Conservation (phyloP, 305 asterid genomes). For the Fraxinus xanthoxyloides region DNA sequence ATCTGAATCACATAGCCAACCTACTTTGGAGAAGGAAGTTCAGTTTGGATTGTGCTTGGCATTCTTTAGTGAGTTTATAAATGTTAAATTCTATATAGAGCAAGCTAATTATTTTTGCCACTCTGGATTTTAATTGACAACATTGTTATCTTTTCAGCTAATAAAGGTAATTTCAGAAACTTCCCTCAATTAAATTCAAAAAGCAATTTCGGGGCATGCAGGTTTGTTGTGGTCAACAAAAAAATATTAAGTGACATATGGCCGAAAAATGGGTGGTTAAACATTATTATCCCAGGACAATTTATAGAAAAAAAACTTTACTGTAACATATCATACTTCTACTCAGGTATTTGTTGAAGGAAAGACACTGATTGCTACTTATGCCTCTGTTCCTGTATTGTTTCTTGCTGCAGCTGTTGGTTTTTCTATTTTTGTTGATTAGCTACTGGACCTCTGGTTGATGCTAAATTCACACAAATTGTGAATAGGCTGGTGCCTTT, state of each 20-base stretch:
- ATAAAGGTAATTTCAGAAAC: not conserved
- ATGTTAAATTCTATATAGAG: not conserved
- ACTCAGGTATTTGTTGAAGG: not conserved
- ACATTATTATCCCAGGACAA: not conserved
- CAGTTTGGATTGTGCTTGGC: not conserved
- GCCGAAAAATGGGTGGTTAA: not conserved
- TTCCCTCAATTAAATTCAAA: not conserved
- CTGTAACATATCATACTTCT: not conserved
- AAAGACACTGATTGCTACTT: not conserved
- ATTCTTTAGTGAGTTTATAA: not conserved
- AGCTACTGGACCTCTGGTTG: constrained; percentile 5
- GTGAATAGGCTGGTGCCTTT: not conserved
- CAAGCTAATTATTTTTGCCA: not conserved
- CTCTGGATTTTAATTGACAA: not conserved
- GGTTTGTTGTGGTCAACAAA: not conserved
- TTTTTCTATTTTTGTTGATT: not conserved
- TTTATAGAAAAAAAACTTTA: not conserved
- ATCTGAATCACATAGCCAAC: not conserved
- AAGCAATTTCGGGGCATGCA: not conserved
- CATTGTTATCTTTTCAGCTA: not conserved
- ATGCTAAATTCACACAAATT: constrained; percentile 13
- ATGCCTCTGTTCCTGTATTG: not conserved
- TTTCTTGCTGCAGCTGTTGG: not conserved
- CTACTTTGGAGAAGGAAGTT: not conserved
- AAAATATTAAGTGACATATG: not conserved